These are phyloP conservation scores for Phoenix roebelenii DNA, from an alignment of 176 grass and related monocot species.

Conservation along the genomic window DNA sequence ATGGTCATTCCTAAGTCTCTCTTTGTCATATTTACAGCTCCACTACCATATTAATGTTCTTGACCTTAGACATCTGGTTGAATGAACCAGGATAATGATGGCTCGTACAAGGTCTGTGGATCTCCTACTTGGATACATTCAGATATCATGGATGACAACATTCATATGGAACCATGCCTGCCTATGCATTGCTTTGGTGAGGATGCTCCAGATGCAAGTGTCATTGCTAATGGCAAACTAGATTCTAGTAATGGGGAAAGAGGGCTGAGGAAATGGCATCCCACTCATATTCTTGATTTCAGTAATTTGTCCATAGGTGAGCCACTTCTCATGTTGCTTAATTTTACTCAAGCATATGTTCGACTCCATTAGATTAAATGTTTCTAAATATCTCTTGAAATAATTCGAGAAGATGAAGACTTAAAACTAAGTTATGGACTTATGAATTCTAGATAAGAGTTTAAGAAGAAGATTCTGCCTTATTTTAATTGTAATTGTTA, in stretches of 20 bases:
- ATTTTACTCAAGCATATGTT: too few relatives aligned
- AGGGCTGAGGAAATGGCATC: conserved; percentile 37
- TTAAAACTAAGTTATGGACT: too few relatives aligned
- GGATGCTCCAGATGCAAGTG: conserved; percentile 17
- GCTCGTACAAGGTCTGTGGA: conserved; percentile 24
- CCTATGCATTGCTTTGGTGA: conserved; percentile 12
- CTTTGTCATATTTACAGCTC: conserved; percentile 8
- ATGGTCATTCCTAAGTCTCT: conserved; percentile 44
- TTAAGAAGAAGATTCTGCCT: too few relatives aligned
- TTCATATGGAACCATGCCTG: conserved; percentile 38
- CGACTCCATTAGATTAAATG: too few relatives aligned
- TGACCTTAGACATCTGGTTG: conserved; percentile 22
- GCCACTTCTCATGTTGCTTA: conserved; percentile 5
- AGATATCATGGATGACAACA: conserved; percentile 98
- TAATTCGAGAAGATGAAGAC: too few relatives aligned
- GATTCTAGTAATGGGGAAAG: conserved; percentile 8
- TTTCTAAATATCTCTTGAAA: too few relatives aligned
- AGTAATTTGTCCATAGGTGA: conserved; percentile 78
- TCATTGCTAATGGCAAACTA: conserved; percentile 24
- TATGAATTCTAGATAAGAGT: too few relatives aligned
- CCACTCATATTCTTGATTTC: conserved; percentile 90
- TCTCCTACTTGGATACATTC: conserved; percentile 91
- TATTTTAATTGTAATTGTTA: too few relatives aligned
- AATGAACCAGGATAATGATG: conserved; percentile 42
- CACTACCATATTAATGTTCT: conserved; percentile 5